A percentile compares a stretch with the other conserved stretches of the same genome.
Conservation (phyloP, 805 yeast species). For the Danielia oregonensis region DNA sequence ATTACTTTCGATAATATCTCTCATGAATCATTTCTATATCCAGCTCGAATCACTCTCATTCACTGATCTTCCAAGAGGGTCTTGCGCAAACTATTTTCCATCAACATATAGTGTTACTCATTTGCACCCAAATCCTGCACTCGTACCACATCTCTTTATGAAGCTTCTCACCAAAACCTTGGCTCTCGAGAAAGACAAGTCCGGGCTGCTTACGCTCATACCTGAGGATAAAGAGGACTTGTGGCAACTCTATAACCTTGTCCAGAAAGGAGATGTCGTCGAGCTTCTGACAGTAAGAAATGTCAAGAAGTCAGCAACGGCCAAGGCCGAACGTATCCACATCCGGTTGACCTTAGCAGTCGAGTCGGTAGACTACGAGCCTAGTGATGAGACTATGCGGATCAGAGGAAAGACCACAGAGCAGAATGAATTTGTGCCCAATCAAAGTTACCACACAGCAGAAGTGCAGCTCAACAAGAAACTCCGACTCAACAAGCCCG, state of each 20-base stretch:
- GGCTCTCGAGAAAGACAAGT: constrained; percentile 44
- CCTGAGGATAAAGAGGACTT: constrained; percentile 92
- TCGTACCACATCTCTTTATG: constrained; percentile 9
- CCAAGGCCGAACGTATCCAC: constrained; percentile 48
- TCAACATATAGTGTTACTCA: too few species aligned
- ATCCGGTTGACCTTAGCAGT: constrained; percentile 52
- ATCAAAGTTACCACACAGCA: constrained; percentile 85
- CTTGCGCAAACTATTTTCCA: too few species aligned
- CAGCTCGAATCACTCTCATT: too few species aligned
- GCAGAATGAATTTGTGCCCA: constrained; percentile 71
- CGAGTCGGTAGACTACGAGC: constrained; percentile 72
- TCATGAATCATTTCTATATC: too few species aligned
- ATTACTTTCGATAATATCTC: too few species aligned
- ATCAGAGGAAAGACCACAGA: constrained; percentile 72
- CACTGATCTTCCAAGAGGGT: too few species aligned
- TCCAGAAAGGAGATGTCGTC: constrained; percentile 73
- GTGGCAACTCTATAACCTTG: constrained; percentile 80
- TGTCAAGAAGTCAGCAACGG: constrained; percentile 38
- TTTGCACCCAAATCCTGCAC: constrained; percentile 1
- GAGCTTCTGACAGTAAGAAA: constrained; percentile 67
- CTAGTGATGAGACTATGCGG: constrained; percentile 72
- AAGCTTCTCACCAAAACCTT: constrained; percentile 18
- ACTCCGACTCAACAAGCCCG: constrained; percentile 65
- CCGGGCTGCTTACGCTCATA: constrained; percentile 61
- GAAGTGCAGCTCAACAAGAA: constrained; percentile 69